These are phyloP conservation scores for Eucalyptus urophylla DNA, from an alignment of 345 rosid species.

Conservation along the genomic window DNA sequence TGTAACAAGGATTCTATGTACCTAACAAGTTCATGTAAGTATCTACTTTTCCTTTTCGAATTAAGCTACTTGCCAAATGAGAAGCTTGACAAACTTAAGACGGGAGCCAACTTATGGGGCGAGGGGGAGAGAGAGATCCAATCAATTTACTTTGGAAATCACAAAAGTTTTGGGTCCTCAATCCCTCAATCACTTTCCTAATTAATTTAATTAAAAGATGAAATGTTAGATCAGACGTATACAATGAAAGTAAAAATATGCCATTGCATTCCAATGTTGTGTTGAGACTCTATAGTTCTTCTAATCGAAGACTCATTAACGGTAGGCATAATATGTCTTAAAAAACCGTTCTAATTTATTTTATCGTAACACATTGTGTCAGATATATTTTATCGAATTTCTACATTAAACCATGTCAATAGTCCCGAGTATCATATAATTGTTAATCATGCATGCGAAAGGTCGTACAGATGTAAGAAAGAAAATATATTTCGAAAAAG, in stretches of 20 bases:
- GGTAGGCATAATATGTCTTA: not conserved
- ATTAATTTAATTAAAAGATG: not conserved
- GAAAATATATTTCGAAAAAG: not conserved
- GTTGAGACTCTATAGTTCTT: too few species aligned
- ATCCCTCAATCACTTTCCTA: not conserved
- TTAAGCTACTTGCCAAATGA: not conserved
- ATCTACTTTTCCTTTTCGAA: too few species aligned
- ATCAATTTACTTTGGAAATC: not conserved
- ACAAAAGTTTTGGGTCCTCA: not conserved
- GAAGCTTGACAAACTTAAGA: not conserved
- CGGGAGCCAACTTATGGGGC: not conserved
- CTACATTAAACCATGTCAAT: too few species aligned
- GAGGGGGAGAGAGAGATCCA: not conserved
- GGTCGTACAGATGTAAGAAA: not conserved
- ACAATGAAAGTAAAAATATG: too few species aligned
- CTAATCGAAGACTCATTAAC: not conserved
- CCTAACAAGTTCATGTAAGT: not conserved
- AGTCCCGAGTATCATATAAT: not conserved
- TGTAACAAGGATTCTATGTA: not conserved
- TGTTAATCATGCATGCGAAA: not conserved
- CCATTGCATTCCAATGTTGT: not conserved
- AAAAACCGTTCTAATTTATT: not conserved
- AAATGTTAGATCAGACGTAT: rapidly evolving
- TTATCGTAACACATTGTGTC: rapidly evolving
- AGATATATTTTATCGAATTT: not conserved